Evolutionary conservation across 306 rosid genomes (phyloP).

Genomic region (Fagus sylvatica): DNA sequence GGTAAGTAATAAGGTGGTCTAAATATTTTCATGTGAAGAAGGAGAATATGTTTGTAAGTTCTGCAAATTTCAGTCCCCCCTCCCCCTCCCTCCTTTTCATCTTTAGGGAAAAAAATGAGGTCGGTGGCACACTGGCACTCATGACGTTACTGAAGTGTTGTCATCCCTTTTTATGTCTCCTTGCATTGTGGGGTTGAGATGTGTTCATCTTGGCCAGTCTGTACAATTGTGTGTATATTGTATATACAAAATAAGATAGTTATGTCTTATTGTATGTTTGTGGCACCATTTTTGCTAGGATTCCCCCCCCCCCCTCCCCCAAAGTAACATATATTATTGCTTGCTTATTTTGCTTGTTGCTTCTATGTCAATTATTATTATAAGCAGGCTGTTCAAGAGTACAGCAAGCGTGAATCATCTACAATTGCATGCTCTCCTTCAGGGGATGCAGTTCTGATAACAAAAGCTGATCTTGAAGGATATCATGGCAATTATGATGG

Average conservation of each 20-base stretch:
- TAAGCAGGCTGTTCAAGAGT: constrained; percentile 87
- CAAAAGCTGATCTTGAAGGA: constrained; percentile 94
- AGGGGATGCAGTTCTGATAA: constrained; percentile 82
- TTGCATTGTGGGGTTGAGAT: not conserved
- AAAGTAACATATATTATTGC: constrained; percentile 4
- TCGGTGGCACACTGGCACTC: not conserved
- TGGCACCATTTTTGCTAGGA: not conserved
- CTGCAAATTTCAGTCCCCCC: not conserved
- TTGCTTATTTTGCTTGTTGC: constrained; percentile 9
- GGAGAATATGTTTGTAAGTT: not conserved
- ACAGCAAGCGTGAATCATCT: constrained; percentile 41
- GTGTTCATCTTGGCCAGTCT: not conserved
- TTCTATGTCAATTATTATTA: constrained; percentile 5
- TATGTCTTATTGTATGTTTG: not conserved
- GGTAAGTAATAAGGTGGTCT: constrained; percentile 36
- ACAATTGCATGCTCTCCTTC: constrained; percentile 63
- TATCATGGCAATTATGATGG: constrained; percentile 51
- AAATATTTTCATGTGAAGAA: not conserved
- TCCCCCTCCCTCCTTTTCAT: not conserved
- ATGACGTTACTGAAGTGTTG: not conserved
- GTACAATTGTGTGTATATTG: not conserved
- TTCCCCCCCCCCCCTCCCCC: too few relatives aligned
- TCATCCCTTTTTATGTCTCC: not conserved
- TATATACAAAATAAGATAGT: not conserved
- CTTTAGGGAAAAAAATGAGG: not conserved